Percentiles rank a stretch among this genome's conserved stretches.
phyloP scores from a whole-genome alignment of 805 yeast genomes.

The Lachancea sp. region DNA sequence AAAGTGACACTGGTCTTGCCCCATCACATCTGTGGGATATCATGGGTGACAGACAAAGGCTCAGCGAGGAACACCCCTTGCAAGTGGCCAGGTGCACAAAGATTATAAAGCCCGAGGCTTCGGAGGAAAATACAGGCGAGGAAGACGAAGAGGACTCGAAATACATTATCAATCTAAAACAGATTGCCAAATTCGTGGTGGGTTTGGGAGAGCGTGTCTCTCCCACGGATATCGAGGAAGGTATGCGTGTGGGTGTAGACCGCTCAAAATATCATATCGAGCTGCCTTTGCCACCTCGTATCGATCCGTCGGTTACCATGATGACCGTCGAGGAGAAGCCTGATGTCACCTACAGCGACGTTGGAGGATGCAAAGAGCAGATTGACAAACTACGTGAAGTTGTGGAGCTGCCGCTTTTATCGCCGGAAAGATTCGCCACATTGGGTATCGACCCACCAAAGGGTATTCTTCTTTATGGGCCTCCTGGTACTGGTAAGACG shows the following conservation, averaged over 20 bases:
- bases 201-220: conserved; percentile 94
- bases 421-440: conserved; percentile 95
- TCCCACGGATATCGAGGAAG: conserved; percentile 98
- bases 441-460: conserved; percentile 98
- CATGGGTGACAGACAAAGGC: conserved; percentile 88
- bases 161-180: conserved; percentile 94
- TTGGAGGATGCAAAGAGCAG: conserved; percentile 98
- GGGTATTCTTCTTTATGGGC: conserved; percentile 93
- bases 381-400: conserved; percentile 95
- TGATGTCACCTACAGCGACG: conserved; percentile 95
- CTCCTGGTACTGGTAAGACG: conserved; percentile 99
- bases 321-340: conserved; percentile 99
- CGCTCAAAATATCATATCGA: conserved; percentile 95
- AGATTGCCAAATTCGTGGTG: conserved; percentile 96
- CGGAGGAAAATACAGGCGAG: conserved; percentile 23
- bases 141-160: conserved; percentile 81
- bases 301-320: conserved; percentile 98
- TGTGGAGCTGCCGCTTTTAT: conserved; percentile 85
- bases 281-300: conserved; percentile 94
- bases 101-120: conserved; percentile 56
- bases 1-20: conserved; percentile 95
- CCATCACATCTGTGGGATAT: conserved; percentile 98
- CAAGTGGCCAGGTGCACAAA: conserved; percentile 99
- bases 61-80: conserved; percentile 89
- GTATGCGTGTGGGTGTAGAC: conserved; percentile 99